phyloP scores from a whole-genome alignment of 192 early-diverging fungal species.

The Chytriomyces hyalinus region DNA sequence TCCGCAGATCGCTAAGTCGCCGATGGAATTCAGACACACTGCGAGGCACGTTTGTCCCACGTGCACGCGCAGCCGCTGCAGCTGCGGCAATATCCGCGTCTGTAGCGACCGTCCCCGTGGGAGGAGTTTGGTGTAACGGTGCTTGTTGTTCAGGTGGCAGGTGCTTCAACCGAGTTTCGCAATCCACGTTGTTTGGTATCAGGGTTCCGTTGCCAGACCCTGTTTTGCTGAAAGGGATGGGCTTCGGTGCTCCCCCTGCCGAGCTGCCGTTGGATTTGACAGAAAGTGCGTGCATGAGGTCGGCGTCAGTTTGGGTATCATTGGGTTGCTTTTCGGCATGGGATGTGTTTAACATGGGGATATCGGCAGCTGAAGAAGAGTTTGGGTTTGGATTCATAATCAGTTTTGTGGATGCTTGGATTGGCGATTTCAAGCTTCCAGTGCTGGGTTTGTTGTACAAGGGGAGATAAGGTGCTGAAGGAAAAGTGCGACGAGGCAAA shows the following conservation, averaged over 20 bases:
- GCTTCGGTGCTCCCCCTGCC: background rate
- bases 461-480: constrained; percentile 30
- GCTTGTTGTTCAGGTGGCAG: constrained; percentile 23
- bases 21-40: constrained; percentile 24
- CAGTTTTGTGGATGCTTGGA: constrained; percentile 15
- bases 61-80: constrained; percentile 27
- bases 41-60: constrained; percentile 23
- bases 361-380: constrained; percentile 34
- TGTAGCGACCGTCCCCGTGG: constrained; percentile 4
- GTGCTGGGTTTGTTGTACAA: constrained; percentile 12
- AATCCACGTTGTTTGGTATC: background rate
- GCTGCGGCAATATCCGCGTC: constrained; percentile 33
- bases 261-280: background rate
- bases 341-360: constrained; percentile 3
- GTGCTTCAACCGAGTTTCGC: background rate
- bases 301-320: background rate
- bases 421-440: constrained; percentile 7
- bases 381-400: constrained; percentile 32
- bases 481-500: constrained; percentile 26
- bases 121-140: constrained; percentile 21
- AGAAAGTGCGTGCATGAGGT: background rate
- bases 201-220: background rate
- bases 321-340: background rate
- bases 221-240: background rate
- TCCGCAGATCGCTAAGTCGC: constrained; percentile 23